Conservation (phyloP, 805 yeast genomes). For the Cyberlindnera americana region DNA sequence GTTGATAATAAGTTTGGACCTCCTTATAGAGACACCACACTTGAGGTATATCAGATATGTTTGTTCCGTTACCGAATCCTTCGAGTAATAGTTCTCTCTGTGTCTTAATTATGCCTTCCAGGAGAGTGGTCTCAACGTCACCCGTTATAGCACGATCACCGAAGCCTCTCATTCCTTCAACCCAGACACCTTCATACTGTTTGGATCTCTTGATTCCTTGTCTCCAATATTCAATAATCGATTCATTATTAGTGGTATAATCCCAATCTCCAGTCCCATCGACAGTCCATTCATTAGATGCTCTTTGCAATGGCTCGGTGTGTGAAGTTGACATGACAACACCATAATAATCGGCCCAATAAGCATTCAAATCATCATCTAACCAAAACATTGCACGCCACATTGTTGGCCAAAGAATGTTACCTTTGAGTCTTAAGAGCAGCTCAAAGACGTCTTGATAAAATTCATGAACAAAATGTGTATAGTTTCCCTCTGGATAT, state of each 20-base stretch:
- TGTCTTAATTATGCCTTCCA: slow-evolving; percentile 9
- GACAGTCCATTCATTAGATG: slow-evolving; percentile 14
- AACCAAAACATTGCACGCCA: slow-evolving; percentile 15
- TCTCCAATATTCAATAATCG: slow-evolving; percentile 14
- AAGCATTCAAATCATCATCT: slow-evolving; percentile 10
- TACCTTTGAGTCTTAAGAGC: slow-evolving; percentile 12
- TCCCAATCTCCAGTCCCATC: slow-evolving; percentile 15
- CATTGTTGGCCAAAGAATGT: slow-evolving; percentile 15
- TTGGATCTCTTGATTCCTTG: slow-evolving; percentile 11
- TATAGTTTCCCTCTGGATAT: slow-evolving; percentile 10
- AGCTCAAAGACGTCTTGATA: slow-evolving; percentile 12
- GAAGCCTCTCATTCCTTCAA: slow-evolving; percentile 15
- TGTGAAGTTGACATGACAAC: slow-evolving; percentile 15
- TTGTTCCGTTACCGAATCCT: slow-evolving; percentile 10
- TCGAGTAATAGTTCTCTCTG: slow-evolving; percentile 9
- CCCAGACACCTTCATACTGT: slow-evolving; percentile 13
- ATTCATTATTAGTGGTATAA: slow-evolving; percentile 13
- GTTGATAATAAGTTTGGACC: slow-evolving; percentile 12
- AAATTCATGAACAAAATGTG: slow-evolving; percentile 12
- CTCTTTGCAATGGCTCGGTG: slow-evolving; percentile 15
- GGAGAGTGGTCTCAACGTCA: slow-evolving; percentile 10
- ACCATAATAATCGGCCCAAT: slow-evolving; percentile 14
- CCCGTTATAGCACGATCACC: slow-evolving; percentile 11
- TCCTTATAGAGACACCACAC: slow-evolving; percentile 16
- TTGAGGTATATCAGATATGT: slow-evolving; percentile 13